Percentiles rank a stretch among this genome's conserved stretches.
Evolutionary conservation across 768 basidiomycete genomes (phyloP).

Genomic region (Phylloporus rhodoxanthus): DNA sequence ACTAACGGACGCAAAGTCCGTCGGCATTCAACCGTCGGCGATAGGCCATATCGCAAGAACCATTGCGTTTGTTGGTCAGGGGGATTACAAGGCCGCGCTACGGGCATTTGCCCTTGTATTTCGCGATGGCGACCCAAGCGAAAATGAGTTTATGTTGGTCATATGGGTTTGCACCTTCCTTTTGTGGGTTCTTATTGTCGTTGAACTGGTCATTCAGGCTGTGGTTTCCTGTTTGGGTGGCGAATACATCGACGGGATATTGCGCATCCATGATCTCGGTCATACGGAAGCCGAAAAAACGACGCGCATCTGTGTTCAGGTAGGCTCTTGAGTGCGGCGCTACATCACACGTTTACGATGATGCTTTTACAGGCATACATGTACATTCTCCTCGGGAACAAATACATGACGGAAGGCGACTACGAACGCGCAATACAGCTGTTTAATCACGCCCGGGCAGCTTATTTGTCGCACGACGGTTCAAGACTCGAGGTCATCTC

Average conservation of each 20-base stretch:
- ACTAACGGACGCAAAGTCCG: not conserved
- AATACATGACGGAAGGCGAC: slow-evolving; percentile 2
- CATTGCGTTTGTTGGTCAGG: not conserved
- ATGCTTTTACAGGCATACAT: slow-evolving; percentile 4
- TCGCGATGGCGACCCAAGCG: slow-evolving; percentile 2
- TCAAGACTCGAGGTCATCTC: not conserved
- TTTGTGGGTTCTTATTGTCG: not conserved
- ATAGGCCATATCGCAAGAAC: slow-evolving; percentile 7
- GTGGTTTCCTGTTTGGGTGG: slow-evolving; percentile 2
- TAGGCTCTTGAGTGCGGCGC: not conserved
- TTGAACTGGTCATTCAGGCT: not conserved
- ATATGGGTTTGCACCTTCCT: not conserved
- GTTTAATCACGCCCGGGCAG: not conserved
- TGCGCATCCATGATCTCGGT: slow-evolving; percentile 1
- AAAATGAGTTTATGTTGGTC: slow-evolving; percentile 2
- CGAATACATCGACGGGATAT: not conserved
- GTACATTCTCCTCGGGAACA: slow-evolving; percentile 3
- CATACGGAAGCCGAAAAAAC: not conserved
- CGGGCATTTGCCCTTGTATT: slow-evolving; percentile 5
- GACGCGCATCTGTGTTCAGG: not conserved
- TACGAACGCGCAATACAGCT: slow-evolving; percentile 2
- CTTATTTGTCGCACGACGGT: not conserved
- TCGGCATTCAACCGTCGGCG: slow-evolving; percentile 2
- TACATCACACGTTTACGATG: not conserved
- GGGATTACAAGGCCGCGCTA: slow-evolving; percentile 1